Base-by-base conservation (phyloP, 2,329 filamentous ascomycete species). In the Cadophora sp. region DNA sequence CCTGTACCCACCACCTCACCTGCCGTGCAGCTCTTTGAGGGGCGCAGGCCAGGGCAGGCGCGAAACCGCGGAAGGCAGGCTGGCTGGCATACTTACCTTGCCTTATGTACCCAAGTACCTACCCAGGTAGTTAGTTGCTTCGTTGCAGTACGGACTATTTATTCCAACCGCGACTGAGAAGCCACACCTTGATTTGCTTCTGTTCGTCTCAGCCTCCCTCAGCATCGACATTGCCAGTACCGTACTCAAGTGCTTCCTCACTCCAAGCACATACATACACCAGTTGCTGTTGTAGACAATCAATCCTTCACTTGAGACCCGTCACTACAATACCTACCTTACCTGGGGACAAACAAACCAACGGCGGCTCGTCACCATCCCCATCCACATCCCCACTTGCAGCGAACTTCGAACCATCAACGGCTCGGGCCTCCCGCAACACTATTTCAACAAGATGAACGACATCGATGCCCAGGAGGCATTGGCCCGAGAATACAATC, bases 401-500 rank as follows among this genome's bases (percentile, higher is more conserved):
- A 62, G 36, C 30, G 14, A 62, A 53, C n/a, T 45, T 45, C 48
- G 33, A n/a, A 62, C 64, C 68, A 69, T 56, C 56, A 56, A 56
- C 33, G 62, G 59, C 36, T 56, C 62, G 56, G 36, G 60, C 53
- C 56, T 56, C 18, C 60, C 66, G 58, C 71, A 63, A 41, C 61
- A 64, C 50, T 69, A 64, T 36, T 67, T 55, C 69, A 76, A 72
- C 55, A 77, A 76, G 75, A 67, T 48, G 45, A 66, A 66, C 50
- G 75, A 77, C 62, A 39, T 78, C 53, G 75, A 74, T 13, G 86
- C 86, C 62, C 87, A 90, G 77, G 85, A 89, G 76, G 85, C 84
- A 56, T 83, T 87, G 36, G 87, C 87, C 11, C 80, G 84, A 65
- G 83, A 86, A 47, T 90, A 87, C 74, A 83, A 85, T 68, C 86